phyloP scores from a whole-genome alignment of 192 early-diverging fungal species.

The Blastocladiella britannica region DNA sequence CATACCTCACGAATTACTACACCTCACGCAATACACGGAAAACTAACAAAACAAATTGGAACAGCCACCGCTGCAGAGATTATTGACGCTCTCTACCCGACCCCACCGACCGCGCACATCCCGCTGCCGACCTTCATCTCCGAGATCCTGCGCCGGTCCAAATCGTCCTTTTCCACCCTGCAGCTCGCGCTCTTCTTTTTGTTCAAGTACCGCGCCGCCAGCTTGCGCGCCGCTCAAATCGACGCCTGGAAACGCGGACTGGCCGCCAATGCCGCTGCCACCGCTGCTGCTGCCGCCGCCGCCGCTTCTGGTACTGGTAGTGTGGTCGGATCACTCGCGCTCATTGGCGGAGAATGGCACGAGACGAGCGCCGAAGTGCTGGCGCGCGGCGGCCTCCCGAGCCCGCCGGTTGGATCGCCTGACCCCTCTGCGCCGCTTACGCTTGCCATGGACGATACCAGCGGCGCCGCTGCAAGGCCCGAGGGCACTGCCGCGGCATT shows the following conservation, averaged over 20 bases:
- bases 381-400: background rate
- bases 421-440: background rate
- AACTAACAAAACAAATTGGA: too few relatives aligned
- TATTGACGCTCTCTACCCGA: constrained; percentile 37
- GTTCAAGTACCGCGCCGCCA: constrained; percentile 23
- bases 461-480: constrained; percentile 1
- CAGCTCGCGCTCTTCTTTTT: constrained; percentile 58
- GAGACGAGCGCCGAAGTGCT: background rate
- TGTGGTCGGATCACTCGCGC: too few relatives aligned
- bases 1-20: too few relatives aligned
- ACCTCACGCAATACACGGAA: too few relatives aligned
- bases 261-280: constrained; percentile 1
- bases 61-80: constrained; percentile 41
- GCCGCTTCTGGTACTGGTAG: too few relatives aligned
- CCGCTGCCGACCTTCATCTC: constrained; percentile 47
- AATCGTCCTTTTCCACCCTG: constrained; percentile 55
- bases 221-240: constrained; percentile 13
- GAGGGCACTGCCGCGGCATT: constrained; percentile 11
- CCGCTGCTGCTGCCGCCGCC: constrained; percentile 6
- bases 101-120: constrained; percentile 17
- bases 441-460: too few relatives aligned
- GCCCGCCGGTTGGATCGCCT: background rate
- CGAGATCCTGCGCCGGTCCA: constrained; percentile 49
- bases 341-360: too few relatives aligned
- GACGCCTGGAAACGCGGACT: constrained; percentile 9